Conservation (phyloP, 2,329 filamentous ascomycete genomes). For the Scedosporium minutisporum region DNA sequence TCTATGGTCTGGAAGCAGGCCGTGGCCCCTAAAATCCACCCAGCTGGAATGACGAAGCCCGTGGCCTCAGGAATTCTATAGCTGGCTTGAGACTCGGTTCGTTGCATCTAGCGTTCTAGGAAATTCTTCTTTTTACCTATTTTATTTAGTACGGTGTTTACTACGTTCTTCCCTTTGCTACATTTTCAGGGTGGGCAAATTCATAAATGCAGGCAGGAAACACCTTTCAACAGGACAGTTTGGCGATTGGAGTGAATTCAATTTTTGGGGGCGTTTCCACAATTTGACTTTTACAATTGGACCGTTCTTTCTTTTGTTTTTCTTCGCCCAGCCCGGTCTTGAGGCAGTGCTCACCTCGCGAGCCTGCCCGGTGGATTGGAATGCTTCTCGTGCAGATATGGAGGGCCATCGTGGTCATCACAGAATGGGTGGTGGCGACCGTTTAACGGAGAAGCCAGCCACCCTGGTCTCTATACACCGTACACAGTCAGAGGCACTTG, state of each 20-base stretch:
- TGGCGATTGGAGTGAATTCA: conserved; percentile 8
- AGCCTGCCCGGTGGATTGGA: too few relatives aligned
- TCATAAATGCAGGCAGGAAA: conserved; percentile 21
- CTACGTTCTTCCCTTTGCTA: conserved; percentile 16
- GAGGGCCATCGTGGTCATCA: too few relatives aligned
- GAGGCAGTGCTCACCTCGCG: too few relatives aligned
- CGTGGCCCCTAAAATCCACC: neutral
- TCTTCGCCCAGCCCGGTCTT: neutral
- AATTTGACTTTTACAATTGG: neutral
- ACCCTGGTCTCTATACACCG: neutral
- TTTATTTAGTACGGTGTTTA: conserved; percentile 4
- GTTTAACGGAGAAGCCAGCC: neutral
- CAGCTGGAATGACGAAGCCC: neutral
- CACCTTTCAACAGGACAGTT: conserved; percentile 7
- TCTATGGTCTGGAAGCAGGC: neutral
- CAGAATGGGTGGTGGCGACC: neutral
- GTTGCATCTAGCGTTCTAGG: neutral
- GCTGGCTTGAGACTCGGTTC: neutral
- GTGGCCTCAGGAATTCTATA: neutral
- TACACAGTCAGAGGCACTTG: neutral
- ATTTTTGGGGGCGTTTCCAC: neutral
- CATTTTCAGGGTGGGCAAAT: conserved; percentile 15
- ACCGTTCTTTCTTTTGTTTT: neutral
- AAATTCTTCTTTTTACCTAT: conserved; percentile 8
- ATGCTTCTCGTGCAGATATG: too few relatives aligned